phyloP scores from a whole-genome alignment of 2,329 filamentous ascomycete genomes.

The Nigrospora oryzae region DNA sequence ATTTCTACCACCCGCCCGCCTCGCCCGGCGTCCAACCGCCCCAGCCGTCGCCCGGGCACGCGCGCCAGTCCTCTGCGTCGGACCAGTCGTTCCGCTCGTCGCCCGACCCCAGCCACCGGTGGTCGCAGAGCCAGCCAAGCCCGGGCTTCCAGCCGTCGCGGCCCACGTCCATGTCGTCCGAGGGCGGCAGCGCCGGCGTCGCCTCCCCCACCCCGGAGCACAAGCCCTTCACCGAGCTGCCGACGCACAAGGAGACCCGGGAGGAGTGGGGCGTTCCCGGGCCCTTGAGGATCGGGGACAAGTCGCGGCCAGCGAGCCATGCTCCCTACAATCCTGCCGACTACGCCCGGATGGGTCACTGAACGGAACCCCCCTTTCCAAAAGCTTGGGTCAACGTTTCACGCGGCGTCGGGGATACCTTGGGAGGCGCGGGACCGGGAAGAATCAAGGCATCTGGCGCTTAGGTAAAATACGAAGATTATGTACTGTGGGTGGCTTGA shows the following conservation, averaged over 20 bases:
- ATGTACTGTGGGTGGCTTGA: no score
- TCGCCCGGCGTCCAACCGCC: conserved; percentile 17
- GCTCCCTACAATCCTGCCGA: conserved; percentile 8
- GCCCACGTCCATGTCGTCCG: conserved; percentile 26
- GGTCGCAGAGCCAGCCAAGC: conserved; percentile 29
- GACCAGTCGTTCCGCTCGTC: conserved; percentile 13
- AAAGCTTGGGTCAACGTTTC: no score
- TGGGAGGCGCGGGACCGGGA: no score
- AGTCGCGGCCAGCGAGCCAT: conserved; percentile 12
- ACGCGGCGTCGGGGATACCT: no score
- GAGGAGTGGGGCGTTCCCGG: conserved; percentile 24
- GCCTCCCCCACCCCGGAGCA: conserved; percentile 30
- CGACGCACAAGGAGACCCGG: conserved; percentile 36
- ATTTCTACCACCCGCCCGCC: conserved; percentile 33
- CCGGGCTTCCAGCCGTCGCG: conserved; percentile 20
- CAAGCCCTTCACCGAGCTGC: conserved; percentile 32
- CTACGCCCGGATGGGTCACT: conserved; percentile 2
- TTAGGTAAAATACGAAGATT: no score
- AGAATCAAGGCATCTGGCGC: no score
- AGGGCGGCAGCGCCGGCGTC: conserved; percentile 18
- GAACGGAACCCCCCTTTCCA: no score
- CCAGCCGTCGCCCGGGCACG: conserved; percentile 20
- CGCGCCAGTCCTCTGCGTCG: conserved; percentile 16
- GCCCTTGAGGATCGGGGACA: conserved; percentile 11
- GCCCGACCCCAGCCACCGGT: conserved; percentile 25